Evolutionary conservation across 1,139 yeast species (phyloP).

Genomic region (Taphrina wiesneri): DNA sequence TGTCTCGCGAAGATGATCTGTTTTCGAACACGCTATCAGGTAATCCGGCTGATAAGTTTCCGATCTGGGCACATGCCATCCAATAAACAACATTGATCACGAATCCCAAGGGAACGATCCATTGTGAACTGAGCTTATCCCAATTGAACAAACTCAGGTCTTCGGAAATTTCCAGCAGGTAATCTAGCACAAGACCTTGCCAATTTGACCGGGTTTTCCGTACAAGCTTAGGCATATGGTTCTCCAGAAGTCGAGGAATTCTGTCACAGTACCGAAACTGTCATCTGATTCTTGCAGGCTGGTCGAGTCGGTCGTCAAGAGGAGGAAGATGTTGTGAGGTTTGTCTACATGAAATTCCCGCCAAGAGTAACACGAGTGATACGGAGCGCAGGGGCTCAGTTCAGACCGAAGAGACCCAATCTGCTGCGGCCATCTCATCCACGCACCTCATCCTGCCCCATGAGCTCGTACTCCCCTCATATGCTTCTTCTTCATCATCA

Average conservation of each 20-base stretch:
- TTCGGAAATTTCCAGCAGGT: conserved; percentile 11
- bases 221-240: conserved; percentile 14
- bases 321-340: background rate
- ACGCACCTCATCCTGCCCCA: conserved; percentile 9
- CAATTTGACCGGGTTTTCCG: conserved; percentile 1
- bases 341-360: background rate
- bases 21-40: conserved; percentile 5
- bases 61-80: conserved; percentile 8
- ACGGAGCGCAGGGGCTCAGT: background rate
- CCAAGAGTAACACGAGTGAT: background rate
- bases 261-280: no score
- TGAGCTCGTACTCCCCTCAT: background rate
- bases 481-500: background rate
- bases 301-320: no score
- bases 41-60: background rate
- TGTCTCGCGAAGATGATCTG: background rate
- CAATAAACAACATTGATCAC: conserved; percentile 6
- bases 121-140: conserved; percentile 4
- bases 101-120: conserved; percentile 20
- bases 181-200: conserved; percentile 1
- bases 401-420: background rate
- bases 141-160: conserved; percentile 13
- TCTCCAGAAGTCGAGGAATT: no score
- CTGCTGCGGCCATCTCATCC: conserved; percentile 5
- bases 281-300: no score